These are phyloP conservation scores for Rutstroemia sp. DNA, from an alignment of 2,329 filamentous ascomycete genomes.

Conservation along the genomic window DNA sequence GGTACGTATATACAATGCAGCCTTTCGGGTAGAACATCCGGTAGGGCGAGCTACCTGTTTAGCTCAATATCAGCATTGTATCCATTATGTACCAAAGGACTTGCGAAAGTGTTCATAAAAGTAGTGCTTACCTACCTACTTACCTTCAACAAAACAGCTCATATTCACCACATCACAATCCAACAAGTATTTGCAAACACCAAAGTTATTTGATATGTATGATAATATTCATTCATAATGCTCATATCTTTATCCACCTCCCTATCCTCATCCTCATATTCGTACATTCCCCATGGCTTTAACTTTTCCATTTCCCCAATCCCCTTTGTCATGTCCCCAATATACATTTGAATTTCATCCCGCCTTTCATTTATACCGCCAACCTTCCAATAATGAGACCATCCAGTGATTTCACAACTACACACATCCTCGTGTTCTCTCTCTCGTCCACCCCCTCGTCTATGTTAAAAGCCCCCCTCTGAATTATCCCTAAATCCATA, in stretches of 20 bases:
- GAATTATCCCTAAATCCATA: slow-evolving; percentile 9
- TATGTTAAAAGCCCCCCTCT: slow-evolving; percentile 5
- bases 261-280: neutral
- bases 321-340: neutral
- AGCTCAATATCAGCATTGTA: too few species aligned
- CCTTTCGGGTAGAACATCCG: too few species aligned
- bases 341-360: too few species aligned
- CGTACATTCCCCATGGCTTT: neutral
- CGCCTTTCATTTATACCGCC: too few species aligned
- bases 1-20: too few species aligned
- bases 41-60: too few species aligned
- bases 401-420: slow-evolving; percentile 3
- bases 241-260: neutral
- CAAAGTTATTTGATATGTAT: neutral
- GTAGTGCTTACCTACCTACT: too few species aligned
- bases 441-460: slow-evolving; percentile 2
- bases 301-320: neutral
- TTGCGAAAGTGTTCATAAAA: too few species aligned
- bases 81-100: too few species aligned
- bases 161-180: too few species aligned
- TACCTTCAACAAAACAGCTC: too few species aligned
- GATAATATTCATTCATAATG: neutral
- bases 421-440: neutral
- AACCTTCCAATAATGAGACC: neutral
- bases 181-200: neutral